These are phyloP conservation scores for Pichia norvegensis DNA, from an alignment of 1,139 yeast species.

Conservation along the genomic window DNA sequence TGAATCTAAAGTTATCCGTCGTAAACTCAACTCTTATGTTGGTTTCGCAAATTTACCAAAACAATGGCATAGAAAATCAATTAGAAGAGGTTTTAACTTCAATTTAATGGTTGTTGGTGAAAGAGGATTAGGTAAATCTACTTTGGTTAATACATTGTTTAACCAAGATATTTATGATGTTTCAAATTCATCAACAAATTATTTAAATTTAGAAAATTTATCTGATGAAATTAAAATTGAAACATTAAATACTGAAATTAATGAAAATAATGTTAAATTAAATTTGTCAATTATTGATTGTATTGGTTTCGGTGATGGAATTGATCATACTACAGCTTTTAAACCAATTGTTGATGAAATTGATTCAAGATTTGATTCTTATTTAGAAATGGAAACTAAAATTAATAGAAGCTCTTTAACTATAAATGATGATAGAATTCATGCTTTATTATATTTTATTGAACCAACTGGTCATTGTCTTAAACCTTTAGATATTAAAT, in stretches of 20 bases:
- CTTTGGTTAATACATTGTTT: conserved; percentile 85
- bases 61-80: conserved; percentile 96
- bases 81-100: conserved; percentile 88
- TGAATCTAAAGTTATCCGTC: conserved; percentile 49
- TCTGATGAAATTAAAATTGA: conserved; percentile 50
- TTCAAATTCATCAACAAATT: conserved; percentile 22
- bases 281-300: conserved; percentile 81
- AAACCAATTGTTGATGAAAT: conserved; percentile 88
- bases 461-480: conserved; percentile 97
- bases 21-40: conserved; percentile 84
- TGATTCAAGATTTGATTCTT: conserved; percentile 76
- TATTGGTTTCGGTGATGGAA: conserved; percentile 90
- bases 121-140: conserved; percentile 88
- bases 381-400: conserved; percentile 85
- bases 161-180: conserved; percentile 58
- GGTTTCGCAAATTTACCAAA: conserved; percentile 98
- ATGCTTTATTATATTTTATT: conserved; percentile 82
- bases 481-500: conserved; percentile 79
- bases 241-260: conserved; percentile 64
- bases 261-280: conserved; percentile 88
- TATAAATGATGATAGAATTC: conserved; percentile 68
- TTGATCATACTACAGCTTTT: conserved; percentile 88
- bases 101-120: conserved; percentile 89
- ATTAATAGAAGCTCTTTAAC: conserved; percentile 55
- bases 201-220: conserved; percentile 18